A percentile compares a stretch with the other conserved stretches of the same genome.
Evolutionary conservation across 2,329 filamentous ascomycete genomes (phyloP).

Genomic region (Aspergillus neoniger): DNA sequence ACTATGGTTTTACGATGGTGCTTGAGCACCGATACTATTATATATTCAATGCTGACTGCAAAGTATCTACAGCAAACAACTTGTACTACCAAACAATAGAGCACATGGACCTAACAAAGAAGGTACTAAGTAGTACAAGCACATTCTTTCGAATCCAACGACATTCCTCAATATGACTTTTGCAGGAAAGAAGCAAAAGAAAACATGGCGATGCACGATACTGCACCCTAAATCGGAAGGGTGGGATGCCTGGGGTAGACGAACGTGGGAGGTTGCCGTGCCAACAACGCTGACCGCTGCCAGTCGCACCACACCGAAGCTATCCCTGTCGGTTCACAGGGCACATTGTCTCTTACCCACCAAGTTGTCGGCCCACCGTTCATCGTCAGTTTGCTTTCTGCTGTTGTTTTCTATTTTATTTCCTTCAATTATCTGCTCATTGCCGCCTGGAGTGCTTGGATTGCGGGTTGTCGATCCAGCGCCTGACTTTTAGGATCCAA

Average conservation of each 20-base stretch:
- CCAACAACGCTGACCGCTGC: constrained; percentile 23
- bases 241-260: neutral
- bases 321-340: constrained; percentile 14
- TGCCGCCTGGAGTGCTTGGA: constrained; percentile 9
- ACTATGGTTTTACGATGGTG: no score
- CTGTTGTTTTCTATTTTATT: constrained; percentile 14
- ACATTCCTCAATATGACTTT: neutral
- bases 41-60: no score
- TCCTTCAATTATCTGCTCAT: constrained; percentile 1
- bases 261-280: constrained; percentile 25
- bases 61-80: no score
- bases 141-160: neutral
- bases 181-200: neutral
- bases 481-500: neutral
- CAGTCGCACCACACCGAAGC: constrained; percentile 21
- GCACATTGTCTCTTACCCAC: neutral
- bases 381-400: neutral
- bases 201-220: neutral
- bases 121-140: neutral
- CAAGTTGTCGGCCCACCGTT: neutral
- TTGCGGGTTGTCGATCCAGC: neutral
- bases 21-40: no score
- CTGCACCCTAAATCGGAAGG: neutral
- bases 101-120: neutral
- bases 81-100: neutral